Conservation (phyloP, 2,329 filamentous ascomycete species). For the Fusarium sp. region DNA sequence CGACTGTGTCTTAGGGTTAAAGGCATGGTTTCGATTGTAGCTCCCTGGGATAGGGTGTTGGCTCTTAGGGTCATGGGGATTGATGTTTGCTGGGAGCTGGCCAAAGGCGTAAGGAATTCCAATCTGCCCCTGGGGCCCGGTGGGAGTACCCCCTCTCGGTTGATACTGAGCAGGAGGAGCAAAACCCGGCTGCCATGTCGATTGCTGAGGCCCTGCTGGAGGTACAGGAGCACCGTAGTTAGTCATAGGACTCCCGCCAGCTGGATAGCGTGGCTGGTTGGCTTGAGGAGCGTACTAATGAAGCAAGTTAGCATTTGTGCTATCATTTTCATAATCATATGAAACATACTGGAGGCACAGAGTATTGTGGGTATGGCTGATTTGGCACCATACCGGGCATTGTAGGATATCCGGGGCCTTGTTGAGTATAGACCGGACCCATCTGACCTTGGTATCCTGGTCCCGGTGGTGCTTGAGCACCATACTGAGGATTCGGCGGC, state of each 20-base stretch:
- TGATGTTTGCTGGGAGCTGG: conserved; percentile 79
- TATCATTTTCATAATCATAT: conserved; percentile 3
- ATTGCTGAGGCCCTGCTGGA: conserved; percentile 49
- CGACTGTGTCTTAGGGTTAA: conserved; percentile 94
- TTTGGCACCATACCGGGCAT: conserved; percentile 62
- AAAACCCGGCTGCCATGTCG: conserved; percentile 58
- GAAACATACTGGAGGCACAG: conserved; percentile 62
- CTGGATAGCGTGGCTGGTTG: conserved; percentile 52
- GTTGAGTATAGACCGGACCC: conserved; percentile 62
- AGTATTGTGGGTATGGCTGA: conserved; percentile 63
- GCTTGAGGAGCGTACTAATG: conserved; percentile 52
- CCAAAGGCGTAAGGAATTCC: conserved; percentile 80
- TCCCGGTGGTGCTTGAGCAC: conserved; percentile 61
- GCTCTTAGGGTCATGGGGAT: conserved; percentile 79
- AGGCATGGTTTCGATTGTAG: conserved; percentile 82
- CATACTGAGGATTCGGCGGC: conserved; percentile 59
- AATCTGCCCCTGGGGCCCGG: conserved; percentile 50
- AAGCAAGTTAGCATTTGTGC: conserved; percentile 27
- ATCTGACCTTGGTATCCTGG: conserved; percentile 61
- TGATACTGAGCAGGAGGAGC: conserved; percentile 52
- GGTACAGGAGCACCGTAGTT: conserved; percentile 55
- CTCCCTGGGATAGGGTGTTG: conserved; percentile 89
- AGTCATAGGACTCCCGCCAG: conserved; percentile 55
- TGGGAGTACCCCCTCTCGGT: conserved; percentile 51
- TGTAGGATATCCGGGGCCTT: conserved; percentile 60